Evolutionary conservation across 352 stramenopile species (phyloP), one percentile per base, ranked within the genome.

Genomic region (Phytophthora pisi): DNA sequence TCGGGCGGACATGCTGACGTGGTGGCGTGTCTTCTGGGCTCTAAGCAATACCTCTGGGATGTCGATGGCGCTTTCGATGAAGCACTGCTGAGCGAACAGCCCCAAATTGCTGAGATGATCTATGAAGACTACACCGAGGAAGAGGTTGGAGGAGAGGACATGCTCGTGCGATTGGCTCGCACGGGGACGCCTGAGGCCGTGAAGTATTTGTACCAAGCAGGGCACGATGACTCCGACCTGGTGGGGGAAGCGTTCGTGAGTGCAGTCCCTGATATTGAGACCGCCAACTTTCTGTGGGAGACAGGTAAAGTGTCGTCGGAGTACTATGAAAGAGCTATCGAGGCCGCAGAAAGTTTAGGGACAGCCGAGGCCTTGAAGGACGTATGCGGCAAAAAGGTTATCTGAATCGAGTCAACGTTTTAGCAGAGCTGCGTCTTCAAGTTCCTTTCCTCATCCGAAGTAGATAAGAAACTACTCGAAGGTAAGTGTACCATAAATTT

Each of bases 11-110:
- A 31, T n/a, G 16, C 31, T 28, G 31, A 47, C 16, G 31, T 57
- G 51, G 51, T 58, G 18, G 51, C 51, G 4, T 49, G 18, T 34
- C 18, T 58, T 18, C 11, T 58, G 52, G 13, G 20, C 3, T 58
- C n/a, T 13, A 5, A 26, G 13, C 18, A 49, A 2, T 58, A 20
- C 3, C 34, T 26, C 18, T 46, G 31, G 9, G 51, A 57, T 34
- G 10, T 57, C 15, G 52, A 36, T 6, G 28, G 16, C 11, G 52
- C 36, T 15, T 49, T 58, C 30, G 36, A 36, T 4, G 34, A 58
- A 15, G 52, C 52, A 5, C 26, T 58, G 31, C n/a, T 10, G 16
- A 58, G 20, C 30, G 23, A 30, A 34, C 34, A 47, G 15, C 51
- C 28, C n/a, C 30, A n/a, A 15, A n/a, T 38, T 5, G 52, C 52